A percentile compares a stretch with the other conserved stretches of the same genome.
These are phyloP conservation scores for Phytophthora fragariaefolia DNA, from an alignment of 352 stramenopile genomes.

Conservation along the genomic window DNA sequence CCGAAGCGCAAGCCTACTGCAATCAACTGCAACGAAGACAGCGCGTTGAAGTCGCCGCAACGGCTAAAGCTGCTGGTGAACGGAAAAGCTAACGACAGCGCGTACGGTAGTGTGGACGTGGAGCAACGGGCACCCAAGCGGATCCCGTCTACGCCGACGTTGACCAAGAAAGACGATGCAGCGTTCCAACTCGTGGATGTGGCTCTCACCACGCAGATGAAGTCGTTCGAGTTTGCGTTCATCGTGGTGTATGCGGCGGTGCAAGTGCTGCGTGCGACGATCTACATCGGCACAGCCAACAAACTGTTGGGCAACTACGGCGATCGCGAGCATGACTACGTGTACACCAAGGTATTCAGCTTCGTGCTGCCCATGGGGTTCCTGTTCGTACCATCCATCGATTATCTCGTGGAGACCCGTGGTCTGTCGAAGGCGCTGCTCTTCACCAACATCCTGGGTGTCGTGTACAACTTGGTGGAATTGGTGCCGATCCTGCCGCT, in stretches of 20 bases:
- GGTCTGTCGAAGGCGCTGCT: conserved; percentile 72
- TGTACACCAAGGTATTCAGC: conserved; percentile 90
- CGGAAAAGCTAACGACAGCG: conserved; percentile 21
- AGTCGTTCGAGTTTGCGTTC: conserved; percentile 83
- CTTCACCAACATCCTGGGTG: conserved; percentile 75
- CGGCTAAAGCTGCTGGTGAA: conserved; percentile 43
- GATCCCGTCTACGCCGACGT: conserved; percentile 14
- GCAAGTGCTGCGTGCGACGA: conserved; percentile 78
- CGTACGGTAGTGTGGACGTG: conserved; percentile 37
- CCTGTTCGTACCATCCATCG: conserved; percentile 85
- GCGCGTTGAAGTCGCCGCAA: conserved; percentile 26
- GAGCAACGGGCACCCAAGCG: conserved; percentile 16
- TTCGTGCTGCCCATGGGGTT: conserved; percentile 86
- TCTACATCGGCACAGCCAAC: conserved; percentile 90
- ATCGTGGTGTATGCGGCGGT: conserved; percentile 74
- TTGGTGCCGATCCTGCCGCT: conserved; percentile 70
- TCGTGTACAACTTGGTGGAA: conserved; percentile 77
- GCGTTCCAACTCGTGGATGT: conserved; percentile 61
- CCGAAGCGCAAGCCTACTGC: conserved; percentile 22
- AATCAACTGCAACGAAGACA: conserved; percentile 21
- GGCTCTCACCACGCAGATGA: conserved; percentile 63
- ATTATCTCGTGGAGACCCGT: conserved; percentile 80
- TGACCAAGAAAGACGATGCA: conserved; percentile 27
- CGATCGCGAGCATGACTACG: conserved; percentile 58
- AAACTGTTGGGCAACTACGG: conserved; percentile 87